phyloP scores from a whole-genome alignment of 1,284 basidiomycete species.

The Cryptococcus deneoformans region DNA sequence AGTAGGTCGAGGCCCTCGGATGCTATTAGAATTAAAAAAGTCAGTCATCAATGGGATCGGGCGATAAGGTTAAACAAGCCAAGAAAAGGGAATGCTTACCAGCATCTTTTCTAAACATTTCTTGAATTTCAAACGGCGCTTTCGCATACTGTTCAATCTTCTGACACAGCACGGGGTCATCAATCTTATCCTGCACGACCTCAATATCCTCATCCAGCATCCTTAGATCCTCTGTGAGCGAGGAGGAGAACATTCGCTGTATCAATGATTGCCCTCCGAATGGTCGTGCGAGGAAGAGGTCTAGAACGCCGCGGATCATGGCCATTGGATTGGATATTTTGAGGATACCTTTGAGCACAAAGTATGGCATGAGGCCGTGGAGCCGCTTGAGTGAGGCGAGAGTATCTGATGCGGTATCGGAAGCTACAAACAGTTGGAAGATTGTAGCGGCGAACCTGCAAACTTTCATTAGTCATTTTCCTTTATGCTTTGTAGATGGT shows the following conservation, averaged over 20 bases:
- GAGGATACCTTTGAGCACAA: slow-evolving; percentile 87
- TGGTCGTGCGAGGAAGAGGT: slow-evolving; percentile 96
- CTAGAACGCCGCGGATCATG: slow-evolving; percentile 89
- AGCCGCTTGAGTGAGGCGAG: slow-evolving; percentile 86
- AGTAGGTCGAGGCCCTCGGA: slow-evolving; percentile 75
- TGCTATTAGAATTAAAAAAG: slow-evolving; percentile 46
- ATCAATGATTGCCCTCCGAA: slow-evolving; percentile 90
- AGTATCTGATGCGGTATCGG: slow-evolving; percentile 87
- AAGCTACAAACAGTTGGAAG: slow-evolving; percentile 90
- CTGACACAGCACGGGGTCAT: slow-evolving; percentile 80
- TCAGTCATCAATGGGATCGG: neutral
- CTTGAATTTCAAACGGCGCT: slow-evolving; percentile 83
- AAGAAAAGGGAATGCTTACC: slow-evolving; percentile 50
- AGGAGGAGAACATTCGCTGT: slow-evolving; percentile 93
- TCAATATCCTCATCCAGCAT: slow-evolving; percentile 80
- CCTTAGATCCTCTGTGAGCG: slow-evolving; percentile 82
- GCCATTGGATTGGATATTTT: slow-evolving; percentile 93
- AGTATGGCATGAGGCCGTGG: slow-evolving; percentile 97
- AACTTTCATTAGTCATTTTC: neutral
- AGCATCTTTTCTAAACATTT: slow-evolving; percentile 73
- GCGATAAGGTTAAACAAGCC: neutral
- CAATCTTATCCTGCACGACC: slow-evolving; percentile 80
- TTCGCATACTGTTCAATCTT: slow-evolving; percentile 85
- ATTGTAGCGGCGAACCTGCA: slow-evolving; percentile 84
- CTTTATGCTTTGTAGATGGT: no score